Evolutionary conservation across 2,329 filamentous ascomycete species (phyloP).

Genomic region (Tolypocladium nubicola): DNA sequence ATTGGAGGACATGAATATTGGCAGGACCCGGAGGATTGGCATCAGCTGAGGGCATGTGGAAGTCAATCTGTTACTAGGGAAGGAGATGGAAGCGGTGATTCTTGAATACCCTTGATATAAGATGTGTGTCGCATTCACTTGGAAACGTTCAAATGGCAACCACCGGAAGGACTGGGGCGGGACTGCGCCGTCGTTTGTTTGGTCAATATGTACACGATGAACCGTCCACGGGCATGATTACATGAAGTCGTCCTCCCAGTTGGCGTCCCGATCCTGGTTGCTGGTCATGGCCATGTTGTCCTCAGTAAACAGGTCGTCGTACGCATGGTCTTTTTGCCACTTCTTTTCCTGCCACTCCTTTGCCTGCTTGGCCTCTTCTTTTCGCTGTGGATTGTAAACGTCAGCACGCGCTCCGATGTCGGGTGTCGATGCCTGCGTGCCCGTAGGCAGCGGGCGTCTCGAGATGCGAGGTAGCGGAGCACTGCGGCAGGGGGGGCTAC

Average conservation of each 20-base stretch:
- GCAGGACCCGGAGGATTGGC: constrained; percentile 17
- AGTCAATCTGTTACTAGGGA: background rate
- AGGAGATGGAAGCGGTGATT: background rate
- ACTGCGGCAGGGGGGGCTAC: constrained; percentile 8
- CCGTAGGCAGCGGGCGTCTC: background rate
- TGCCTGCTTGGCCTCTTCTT: constrained; percentile 61
- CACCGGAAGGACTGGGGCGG: background rate
- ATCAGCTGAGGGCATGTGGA: constrained; percentile 12
- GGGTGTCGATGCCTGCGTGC: background rate
- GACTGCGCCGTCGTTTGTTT: background rate
- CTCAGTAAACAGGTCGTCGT: constrained; percentile 82
- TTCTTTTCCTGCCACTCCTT: constrained; percentile 83
- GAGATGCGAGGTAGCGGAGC: background rate
- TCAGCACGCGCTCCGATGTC: background rate
- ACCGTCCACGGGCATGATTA: constrained; percentile 23
- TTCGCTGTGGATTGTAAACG: constrained; percentile 41
- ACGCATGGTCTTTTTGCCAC: constrained; percentile 95
- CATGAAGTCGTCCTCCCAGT: constrained; percentile 93
- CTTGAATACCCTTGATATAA: background rate
- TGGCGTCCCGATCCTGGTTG: constrained; percentile 72
- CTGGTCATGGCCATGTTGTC: constrained; percentile 67
- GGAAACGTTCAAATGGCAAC: background rate
- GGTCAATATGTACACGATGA: background rate
- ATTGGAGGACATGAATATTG: constrained; percentile 22
- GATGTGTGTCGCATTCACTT: background rate